Evolutionary conservation across 441 rosid species (phyloP).

Genomic region (Corymbia calophylla): DNA sequence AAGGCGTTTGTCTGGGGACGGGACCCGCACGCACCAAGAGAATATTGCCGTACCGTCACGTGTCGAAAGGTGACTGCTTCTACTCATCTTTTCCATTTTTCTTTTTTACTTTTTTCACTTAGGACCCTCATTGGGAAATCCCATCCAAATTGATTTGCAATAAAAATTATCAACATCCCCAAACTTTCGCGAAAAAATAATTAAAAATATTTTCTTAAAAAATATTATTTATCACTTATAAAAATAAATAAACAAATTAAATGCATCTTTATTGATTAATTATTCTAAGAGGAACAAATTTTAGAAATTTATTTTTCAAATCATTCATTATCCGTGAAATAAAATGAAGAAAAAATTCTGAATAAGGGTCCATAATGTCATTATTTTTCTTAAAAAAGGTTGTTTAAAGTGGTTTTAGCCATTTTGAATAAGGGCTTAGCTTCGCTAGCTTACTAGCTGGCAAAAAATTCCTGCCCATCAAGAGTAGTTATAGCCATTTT

Average conservation of each 20-base stretch:
- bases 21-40: background rate
- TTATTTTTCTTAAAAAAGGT: too few species aligned
- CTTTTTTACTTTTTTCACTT: background rate
- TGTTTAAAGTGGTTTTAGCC: too few species aligned
- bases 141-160: background rate
- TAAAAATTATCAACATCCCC: background rate
- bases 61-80: background rate
- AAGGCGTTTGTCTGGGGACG: background rate
- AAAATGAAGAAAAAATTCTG: too few species aligned
- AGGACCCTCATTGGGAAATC: background rate
- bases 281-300: rapidly evolving
- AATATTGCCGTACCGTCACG: background rate
- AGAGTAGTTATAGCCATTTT: too few species aligned
- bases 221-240: rapidly evolving
- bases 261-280: rapidly evolving
- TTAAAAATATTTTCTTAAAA: rapidly evolving
- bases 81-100: background rate
- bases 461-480: too few species aligned
- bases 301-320: background rate
- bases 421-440: too few species aligned
- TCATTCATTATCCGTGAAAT: rapidly evolving
- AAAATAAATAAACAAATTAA: background rate
- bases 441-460: too few species aligned
- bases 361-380: too few species aligned
- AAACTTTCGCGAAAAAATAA: too few species aligned